These are phyloP conservation scores for Pleoardoris graminearum DNA, from an alignment of 2,329 filamentous ascomycete genomes.

Conservation along the genomic window DNA sequence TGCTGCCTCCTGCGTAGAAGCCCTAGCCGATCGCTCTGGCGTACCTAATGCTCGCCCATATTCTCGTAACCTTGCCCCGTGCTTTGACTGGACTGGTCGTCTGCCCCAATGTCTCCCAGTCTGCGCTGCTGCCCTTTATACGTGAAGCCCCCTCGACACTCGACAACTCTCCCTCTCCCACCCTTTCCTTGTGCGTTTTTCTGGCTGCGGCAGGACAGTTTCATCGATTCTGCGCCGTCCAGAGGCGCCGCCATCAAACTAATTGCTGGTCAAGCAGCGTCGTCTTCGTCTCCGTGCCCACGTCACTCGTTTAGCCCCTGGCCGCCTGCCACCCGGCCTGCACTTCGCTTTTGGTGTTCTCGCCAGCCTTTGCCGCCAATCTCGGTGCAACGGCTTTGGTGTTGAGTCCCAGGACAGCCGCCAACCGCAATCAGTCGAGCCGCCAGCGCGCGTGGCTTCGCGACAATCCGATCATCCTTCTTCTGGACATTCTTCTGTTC, in stretches of 20 bases:
- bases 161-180: constrained; percentile 30
- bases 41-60: constrained; percentile 26
- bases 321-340: constrained; percentile 25
- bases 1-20: constrained; percentile 1
- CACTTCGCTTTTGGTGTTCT: constrained; percentile 41
- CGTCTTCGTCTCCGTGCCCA: constrained; percentile 37
- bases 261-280: constrained; percentile 25
- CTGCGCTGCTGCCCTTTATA: constrained; percentile 34
- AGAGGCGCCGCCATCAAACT: constrained; percentile 34
- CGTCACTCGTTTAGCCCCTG: constrained; percentile 20
- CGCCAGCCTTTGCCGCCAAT: constrained; percentile 30
- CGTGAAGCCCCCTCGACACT: constrained; percentile 33
- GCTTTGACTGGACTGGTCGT: constrained; percentile 25
- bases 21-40: constrained; percentile 10
- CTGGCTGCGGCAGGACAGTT: constrained; percentile 19
- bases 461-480: neutral
- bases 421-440: constrained; percentile 12
- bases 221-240: constrained; percentile 30
- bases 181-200: constrained; percentile 25
- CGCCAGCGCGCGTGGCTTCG: constrained; percentile 1
- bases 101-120: constrained; percentile 38
- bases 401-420: constrained; percentile 32
- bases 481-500: neutral
- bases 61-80: constrained; percentile 38
- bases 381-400: constrained; percentile 36